phyloP scores from a whole-genome alignment of 1,284 basidiomycete species.

The Xerocomus nothofagi region DNA sequence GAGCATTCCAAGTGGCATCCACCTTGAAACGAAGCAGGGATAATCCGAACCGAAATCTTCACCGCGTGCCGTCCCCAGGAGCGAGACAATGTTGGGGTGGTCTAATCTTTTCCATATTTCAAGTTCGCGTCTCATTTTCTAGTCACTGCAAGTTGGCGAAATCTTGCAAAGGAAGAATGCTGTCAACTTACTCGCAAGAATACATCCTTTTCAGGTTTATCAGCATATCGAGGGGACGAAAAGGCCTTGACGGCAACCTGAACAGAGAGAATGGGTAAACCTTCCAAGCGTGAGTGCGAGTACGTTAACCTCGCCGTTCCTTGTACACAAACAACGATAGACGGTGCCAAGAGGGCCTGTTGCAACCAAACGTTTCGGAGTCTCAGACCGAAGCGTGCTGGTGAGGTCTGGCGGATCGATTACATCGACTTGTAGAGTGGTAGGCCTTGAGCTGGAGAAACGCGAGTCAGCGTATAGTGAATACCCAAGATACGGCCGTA shows the following conservation, averaged over 20 bases:
- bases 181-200: not conserved
- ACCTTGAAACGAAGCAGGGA: constrained; percentile 11
- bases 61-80: too few relatives aligned
- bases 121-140: too few relatives aligned
- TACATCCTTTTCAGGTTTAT: not conserved
- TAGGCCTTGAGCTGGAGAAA: not conserved
- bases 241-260: constrained; percentile 1
- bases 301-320: not conserved
- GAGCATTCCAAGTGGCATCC: constrained; percentile 15
- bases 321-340: not conserved
- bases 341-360: constrained; percentile 2
- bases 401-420: constrained; percentile 1
- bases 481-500: not conserved
- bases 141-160: not conserved
- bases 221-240: not conserved
- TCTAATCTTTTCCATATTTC: too few relatives aligned
- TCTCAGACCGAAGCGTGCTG: not conserved
- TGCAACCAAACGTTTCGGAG: not conserved
- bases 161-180: not conserved
- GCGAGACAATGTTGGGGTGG: too few relatives aligned
- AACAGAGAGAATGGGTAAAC: too few relatives aligned
- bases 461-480: not conserved
- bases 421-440: not conserved
- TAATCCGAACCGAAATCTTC: not conserved
- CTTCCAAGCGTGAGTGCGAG: not conserved